A percentile compares a stretch with the other conserved stretches of the same genome.
Evolutionary conservation across 768 basidiomycete genomes (phyloP).

Genomic region (Lentinus brumalis): DNA sequence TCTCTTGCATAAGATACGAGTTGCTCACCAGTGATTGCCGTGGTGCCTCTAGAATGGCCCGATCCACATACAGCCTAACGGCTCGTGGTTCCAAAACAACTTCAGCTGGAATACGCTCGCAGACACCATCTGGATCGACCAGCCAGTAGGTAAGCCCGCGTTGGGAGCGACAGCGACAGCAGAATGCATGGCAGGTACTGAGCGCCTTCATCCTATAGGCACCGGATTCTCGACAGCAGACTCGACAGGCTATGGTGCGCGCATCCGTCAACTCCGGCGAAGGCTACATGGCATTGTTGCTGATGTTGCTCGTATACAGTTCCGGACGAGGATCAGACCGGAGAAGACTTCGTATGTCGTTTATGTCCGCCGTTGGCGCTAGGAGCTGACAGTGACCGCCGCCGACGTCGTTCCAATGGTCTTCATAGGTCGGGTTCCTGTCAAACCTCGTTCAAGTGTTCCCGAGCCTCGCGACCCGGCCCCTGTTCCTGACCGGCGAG

Average conservation of each 20-base stretch:
- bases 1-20: neutral
- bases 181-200: slow-evolving; percentile 5
- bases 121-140: slow-evolving; percentile 72
- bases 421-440: slow-evolving; percentile 64
- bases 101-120: slow-evolving; percentile 62
- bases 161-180: neutral
- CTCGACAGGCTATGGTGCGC: slow-evolving; percentile 57
- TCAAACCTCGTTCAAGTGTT: slow-evolving; percentile 72
- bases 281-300: neutral
- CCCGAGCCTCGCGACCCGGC: slow-evolving; percentile 66
- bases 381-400: neutral
- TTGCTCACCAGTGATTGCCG: neutral
- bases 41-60: slow-evolving; percentile 60
- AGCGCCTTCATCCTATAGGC: slow-evolving; percentile 34
- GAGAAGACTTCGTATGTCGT: slow-evolving; percentile 44
- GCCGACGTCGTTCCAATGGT: neutral
- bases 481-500: slow-evolving; percentile 71
- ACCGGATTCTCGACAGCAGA: slow-evolving; percentile 68
- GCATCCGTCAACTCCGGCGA: neutral
- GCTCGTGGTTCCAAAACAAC: slow-evolving; percentile 50
- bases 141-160: slow-evolving; percentile 50
- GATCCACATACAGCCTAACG: slow-evolving; percentile 54
- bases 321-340: slow-evolving; percentile 67
- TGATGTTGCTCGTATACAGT: slow-evolving; percentile 35
- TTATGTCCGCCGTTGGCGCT: neutral